Evolutionary conservation across 2,329 filamentous ascomycete species (phyloP).

Genomic region (Arthrocladium fulminans): DNA sequence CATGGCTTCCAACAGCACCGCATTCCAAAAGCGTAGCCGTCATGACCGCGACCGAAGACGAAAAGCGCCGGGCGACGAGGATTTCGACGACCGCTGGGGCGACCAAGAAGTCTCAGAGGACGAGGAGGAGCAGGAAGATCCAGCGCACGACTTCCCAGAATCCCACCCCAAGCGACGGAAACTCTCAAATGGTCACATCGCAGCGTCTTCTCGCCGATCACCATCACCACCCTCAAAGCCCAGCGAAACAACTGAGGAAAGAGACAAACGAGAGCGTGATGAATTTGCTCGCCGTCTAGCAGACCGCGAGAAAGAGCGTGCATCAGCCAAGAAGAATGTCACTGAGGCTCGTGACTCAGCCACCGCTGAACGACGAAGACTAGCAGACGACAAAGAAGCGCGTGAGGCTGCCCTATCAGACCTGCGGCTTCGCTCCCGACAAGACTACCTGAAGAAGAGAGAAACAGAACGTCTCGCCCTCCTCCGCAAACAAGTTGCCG

Average conservation of each 20-base stretch:
- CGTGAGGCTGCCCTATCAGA: slow-evolving; percentile 67
- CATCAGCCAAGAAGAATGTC: slow-evolving; percentile 52
- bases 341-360: slow-evolving; percentile 53
- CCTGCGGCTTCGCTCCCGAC: slow-evolving; percentile 71
- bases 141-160: slow-evolving; percentile 49
- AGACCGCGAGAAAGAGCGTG: slow-evolving; percentile 60
- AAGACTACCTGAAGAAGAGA: slow-evolving; percentile 88
- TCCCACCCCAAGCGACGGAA: slow-evolving; percentile 64
- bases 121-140: slow-evolving; percentile 42
- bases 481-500: slow-evolving; percentile 79
- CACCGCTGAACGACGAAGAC: slow-evolving; percentile 50
- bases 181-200: slow-evolving; percentile 46
- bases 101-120: slow-evolving; percentile 57
- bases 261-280: slow-evolving; percentile 66
- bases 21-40: slow-evolving; percentile 7
- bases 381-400: slow-evolving; percentile 60
- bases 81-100: slow-evolving; percentile 72
- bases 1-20: slow-evolving; percentile 3
- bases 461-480: slow-evolving; percentile 77
- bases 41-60: slow-evolving; percentile 1
- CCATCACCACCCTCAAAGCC: slow-evolving; percentile 40
- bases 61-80: slow-evolving; percentile 28
- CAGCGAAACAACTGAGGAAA: slow-evolving; percentile 47
- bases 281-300: slow-evolving; percentile 70
- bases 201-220: slow-evolving; percentile 18